Evolutionary conservation across 257 asterid genomes (phyloP).

Genomic region (Asclepias syriaca): DNA sequence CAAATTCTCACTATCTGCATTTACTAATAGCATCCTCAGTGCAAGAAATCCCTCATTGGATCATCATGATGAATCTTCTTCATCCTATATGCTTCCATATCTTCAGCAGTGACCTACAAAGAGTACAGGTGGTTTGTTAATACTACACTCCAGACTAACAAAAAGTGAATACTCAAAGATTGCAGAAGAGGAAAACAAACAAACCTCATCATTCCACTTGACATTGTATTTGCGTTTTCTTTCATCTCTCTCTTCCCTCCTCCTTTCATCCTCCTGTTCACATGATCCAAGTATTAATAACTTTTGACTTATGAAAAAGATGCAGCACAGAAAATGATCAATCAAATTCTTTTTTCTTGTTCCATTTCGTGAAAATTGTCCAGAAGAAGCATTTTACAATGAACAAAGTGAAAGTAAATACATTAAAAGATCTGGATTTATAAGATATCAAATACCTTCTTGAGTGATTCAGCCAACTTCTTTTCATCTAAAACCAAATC

Average conservation of each 20-base stretch:
- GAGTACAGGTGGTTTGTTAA: conserved; percentile 9
- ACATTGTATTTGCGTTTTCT: conserved; percentile 86
- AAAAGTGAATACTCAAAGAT: neutral
- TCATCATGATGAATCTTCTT: conserved; percentile 76
- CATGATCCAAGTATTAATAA: neutral
- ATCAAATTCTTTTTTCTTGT: neutral
- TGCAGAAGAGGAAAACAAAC: neutral
- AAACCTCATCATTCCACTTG: conserved; percentile 90
- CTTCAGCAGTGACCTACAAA: conserved; percentile 64
- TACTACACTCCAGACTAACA: neutral
- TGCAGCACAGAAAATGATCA: neutral
- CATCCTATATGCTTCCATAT: conserved; percentile 81
- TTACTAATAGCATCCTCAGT: conserved; percentile 21
- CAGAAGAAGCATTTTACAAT: neutral
- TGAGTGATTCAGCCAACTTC: conserved; percentile 60
- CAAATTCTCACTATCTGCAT: too few species aligned
- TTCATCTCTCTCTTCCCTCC: conserved; percentile 78
- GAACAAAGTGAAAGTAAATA: neutral
- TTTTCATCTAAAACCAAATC: conserved; percentile 72
- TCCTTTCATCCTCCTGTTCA: conserved; percentile 73
- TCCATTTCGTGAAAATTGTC: neutral
- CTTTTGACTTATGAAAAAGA: neutral
- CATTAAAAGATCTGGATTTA: too few species aligned
- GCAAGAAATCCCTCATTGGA: conserved; percentile 77
- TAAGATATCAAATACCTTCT: conserved; percentile 50